Percentiles rank a stretch among this genome's conserved stretches.
These are phyloP conservation scores for Evernia prunastri DNA, from an alignment of 495 filamentous ascomycete species.

Conservation along the genomic window DNA sequence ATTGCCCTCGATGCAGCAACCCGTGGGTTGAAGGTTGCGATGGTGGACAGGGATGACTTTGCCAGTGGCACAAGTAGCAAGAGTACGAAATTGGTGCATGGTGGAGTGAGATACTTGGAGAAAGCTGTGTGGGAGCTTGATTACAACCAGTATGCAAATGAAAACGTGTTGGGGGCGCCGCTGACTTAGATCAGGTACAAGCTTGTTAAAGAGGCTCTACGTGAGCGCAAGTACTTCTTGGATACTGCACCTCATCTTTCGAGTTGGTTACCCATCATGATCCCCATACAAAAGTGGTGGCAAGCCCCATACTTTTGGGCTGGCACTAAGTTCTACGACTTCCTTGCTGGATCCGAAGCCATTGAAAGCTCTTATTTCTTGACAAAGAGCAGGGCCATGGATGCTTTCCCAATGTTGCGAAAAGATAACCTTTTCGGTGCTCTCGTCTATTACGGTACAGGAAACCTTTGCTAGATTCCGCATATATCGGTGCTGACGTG, in stretches of 20 bases:
- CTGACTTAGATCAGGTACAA: slow-evolving; percentile 53
- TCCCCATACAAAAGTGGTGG: slow-evolving; percentile 94
- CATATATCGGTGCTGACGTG: slow-evolving; percentile 21
- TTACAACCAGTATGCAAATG: slow-evolving; percentile 65
- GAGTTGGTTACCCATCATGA: slow-evolving; percentile 94
- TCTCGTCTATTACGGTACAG: slow-evolving; percentile 83
- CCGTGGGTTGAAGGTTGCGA: slow-evolving; percentile 82
- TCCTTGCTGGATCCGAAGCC: slow-evolving; percentile 88
- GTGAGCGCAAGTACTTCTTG: slow-evolving; percentile 92
- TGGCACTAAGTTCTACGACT: slow-evolving; percentile 92
- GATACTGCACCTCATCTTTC: slow-evolving; percentile 95
- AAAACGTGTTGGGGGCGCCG: background rate
- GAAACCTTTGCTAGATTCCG: background rate
- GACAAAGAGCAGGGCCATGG: slow-evolving; percentile 87
- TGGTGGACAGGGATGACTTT: slow-evolving; percentile 96
- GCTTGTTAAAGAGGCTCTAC: slow-evolving; percentile 88
- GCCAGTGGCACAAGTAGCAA: slow-evolving; percentile 90
- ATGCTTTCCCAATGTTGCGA: slow-evolving; percentile 97
- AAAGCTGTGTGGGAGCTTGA: slow-evolving; percentile 97
- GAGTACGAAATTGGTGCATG: slow-evolving; percentile 95
- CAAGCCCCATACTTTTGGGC: slow-evolving; percentile 97
- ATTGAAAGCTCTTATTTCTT: slow-evolving; percentile 97
- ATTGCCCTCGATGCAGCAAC: slow-evolving; percentile 93
- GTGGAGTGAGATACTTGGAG: slow-evolving; percentile 91
- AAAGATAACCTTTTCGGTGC: slow-evolving; percentile 79